These are phyloP conservation scores for Mrakiaceae sp. DNA, from an alignment of 1,284 basidiomycete genomes.

Conservation along the genomic window DNA sequence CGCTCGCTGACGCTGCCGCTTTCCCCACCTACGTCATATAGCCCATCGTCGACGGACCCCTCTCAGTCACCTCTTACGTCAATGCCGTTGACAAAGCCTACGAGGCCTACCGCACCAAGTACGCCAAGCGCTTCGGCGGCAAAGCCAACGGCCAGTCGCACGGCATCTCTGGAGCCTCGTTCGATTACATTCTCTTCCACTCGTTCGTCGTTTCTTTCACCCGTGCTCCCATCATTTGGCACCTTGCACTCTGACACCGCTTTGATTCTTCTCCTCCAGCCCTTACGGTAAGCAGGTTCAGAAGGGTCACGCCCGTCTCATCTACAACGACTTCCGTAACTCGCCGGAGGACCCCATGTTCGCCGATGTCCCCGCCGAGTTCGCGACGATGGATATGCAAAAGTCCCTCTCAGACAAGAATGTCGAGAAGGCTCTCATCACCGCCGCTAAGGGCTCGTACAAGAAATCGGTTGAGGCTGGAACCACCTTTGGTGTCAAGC, in stretches of 20 bases:
- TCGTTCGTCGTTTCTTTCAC: slow-evolving; percentile 30
- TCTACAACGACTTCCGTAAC: slow-evolving; percentile 84
- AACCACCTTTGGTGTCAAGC: slow-evolving; percentile 64
- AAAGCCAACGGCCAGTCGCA: slow-evolving; percentile 17
- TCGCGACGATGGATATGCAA: slow-evolving; percentile 55
- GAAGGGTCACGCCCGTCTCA: slow-evolving; percentile 81
- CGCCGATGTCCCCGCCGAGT: slow-evolving; percentile 56
- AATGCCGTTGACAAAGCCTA: slow-evolving; percentile 88
- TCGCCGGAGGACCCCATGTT: slow-evolving; percentile 64
- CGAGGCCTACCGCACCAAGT: slow-evolving; percentile 73
- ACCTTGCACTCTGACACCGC: not conserved
- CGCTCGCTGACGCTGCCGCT: not conserved
- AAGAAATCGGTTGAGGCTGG: slow-evolving; percentile 58
- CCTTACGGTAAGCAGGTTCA: slow-evolving; percentile 98
- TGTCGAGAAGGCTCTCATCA: slow-evolving; percentile 87
- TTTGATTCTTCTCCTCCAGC: slow-evolving; percentile 17
- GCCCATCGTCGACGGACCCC: slow-evolving; percentile 93
- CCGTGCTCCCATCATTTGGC: not conserved
- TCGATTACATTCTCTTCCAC: slow-evolving; percentile 89
- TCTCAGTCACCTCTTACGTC: slow-evolving; percentile 91
- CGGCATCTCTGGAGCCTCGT: slow-evolving; percentile 25
- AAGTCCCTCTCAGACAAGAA: slow-evolving; percentile 82
- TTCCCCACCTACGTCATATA: slow-evolving; percentile 37
- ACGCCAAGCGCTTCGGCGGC: slow-evolving; percentile 40
- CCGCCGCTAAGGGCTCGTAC: slow-evolving; percentile 53